Base-by-base conservation (phyloP, 2,329 filamentous ascomycete species). In the Neonectria magnoliae region DNA sequence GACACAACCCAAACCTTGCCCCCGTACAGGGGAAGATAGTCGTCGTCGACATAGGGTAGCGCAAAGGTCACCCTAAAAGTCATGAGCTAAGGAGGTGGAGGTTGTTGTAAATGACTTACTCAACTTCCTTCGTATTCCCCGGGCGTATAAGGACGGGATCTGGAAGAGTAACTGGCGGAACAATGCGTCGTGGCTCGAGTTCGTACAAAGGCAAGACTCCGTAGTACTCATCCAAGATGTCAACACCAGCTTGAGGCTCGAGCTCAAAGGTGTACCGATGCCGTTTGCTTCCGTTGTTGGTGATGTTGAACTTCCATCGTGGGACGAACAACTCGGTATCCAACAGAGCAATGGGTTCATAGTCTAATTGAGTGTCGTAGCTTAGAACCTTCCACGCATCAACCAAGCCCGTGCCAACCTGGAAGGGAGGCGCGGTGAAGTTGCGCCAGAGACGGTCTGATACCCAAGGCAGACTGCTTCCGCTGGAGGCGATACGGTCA, bases 391-490 rank as follows among this genome's bases (percentile, higher is more conserved):
- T 81, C 65, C 77, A 79, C 4, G 82, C 83, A 60, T 85, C 78
- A 18, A 85, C 76, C 50, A 86, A 73, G 2, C 84, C 85, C 10
- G 78, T 82, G 22, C 85, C 84, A 61, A 79, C 80, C 74, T 77
- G 85, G 33, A 79, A 79, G 6, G 76, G 75, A 0, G 78, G 76
- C 1, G 78, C 77, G 11, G 68, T 76, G 36, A 67, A 68, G 31
- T 72, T 70, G 38, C 55, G 66, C 22, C 65, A 62, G 41, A 71
- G 67, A 2, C 52, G 57, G 14, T 67, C 73, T 13, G 70, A 70
- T 29, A 72, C 63, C 72, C 78, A 80, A 6, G 75, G 71, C 3
- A 79, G 73, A 25, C 71, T 77, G 3, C 58, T 67, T 8, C 78
- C 78, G 50, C 77, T 79, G 2, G 78, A 75, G 27, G 78, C 70